phyloP scores from a whole-genome alignment of 139 green algal genomes.

The Chlorella vulgaris region DNA sequence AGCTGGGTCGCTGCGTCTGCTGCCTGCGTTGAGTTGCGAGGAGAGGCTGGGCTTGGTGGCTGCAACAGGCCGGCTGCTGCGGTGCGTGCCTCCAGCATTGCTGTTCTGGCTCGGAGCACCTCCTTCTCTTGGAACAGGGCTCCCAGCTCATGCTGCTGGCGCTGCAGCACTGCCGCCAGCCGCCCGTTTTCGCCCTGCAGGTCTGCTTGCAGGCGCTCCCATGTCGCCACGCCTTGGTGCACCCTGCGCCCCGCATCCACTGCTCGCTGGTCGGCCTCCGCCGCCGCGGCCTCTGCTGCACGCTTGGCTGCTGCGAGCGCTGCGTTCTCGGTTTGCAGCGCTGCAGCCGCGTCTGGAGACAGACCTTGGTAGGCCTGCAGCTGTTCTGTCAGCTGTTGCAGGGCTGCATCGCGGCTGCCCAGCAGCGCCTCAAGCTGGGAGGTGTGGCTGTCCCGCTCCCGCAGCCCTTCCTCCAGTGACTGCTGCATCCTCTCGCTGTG shows the following conservation, averaged over 20 bases:
- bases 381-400: conserved; percentile 4
- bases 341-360: not conserved
- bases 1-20: not conserved
- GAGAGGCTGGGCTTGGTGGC: not conserved
- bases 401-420: not conserved
- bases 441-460: conserved; percentile 8
- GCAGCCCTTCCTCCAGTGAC: not conserved
- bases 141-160: not conserved
- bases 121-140: conserved; percentile 28
- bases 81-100: conserved; percentile 24
- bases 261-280: not conserved
- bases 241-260: not conserved
- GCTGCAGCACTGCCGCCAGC: conserved; percentile 12
- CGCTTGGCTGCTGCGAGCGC: not conserved
- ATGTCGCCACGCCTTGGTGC: conserved; percentile 1
- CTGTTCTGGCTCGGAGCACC: not conserved
- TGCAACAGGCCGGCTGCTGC: not conserved
- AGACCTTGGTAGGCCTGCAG: conserved; percentile 15
- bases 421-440: conserved; percentile 11
- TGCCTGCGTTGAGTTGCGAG: not conserved
- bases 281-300: not conserved
- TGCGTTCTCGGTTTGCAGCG: not conserved
- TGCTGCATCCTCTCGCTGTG: not conserved
- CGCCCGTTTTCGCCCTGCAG: conserved; percentile 22
- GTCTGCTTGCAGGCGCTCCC: conserved; percentile 29